Evolutionary conservation across 2,329 filamentous ascomycete genomes (phyloP).

Genomic region (Aspergillus amoenus): DNA sequence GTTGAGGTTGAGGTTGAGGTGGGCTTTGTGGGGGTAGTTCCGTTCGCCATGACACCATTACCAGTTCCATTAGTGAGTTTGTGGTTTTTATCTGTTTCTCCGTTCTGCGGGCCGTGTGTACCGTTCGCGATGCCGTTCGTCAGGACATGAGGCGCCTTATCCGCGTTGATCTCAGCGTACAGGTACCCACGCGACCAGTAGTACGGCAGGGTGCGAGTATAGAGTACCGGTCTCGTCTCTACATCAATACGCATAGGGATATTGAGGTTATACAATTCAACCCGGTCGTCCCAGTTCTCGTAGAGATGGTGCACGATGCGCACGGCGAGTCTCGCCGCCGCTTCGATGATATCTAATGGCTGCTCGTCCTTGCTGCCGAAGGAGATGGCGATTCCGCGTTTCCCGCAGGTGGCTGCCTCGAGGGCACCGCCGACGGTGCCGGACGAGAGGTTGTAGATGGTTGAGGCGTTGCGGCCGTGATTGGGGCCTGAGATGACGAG

Average conservation of each 20-base stretch:
- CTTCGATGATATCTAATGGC: slow-evolving; percentile 70
- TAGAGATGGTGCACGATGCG: slow-evolving; percentile 73
- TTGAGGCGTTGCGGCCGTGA: slow-evolving; percentile 75
- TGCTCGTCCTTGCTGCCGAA: slow-evolving; percentile 83
- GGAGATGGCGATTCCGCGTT: slow-evolving; percentile 71
- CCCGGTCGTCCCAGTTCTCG: slow-evolving; percentile 66
- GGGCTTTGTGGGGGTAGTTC: not conserved
- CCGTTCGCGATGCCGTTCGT: slow-evolving; percentile 37
- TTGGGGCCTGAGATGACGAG: slow-evolving; percentile 75
- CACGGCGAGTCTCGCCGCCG: slow-evolving; percentile 69
- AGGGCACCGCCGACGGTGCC: slow-evolving; percentile 75
- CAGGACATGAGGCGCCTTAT: slow-evolving; percentile 57
- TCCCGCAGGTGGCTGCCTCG: slow-evolving; percentile 69
- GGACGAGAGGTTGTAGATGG: slow-evolving; percentile 71
- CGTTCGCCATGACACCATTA: slow-evolving; percentile 11
- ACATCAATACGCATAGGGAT: slow-evolving; percentile 76
- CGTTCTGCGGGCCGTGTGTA: not conserved
- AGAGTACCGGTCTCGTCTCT: slow-evolving; percentile 66
- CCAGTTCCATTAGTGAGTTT: not conserved
- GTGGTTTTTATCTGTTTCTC: not conserved
- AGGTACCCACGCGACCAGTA: slow-evolving; percentile 76
- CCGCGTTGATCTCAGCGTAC: slow-evolving; percentile 66
- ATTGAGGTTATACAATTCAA: slow-evolving; percentile 83
- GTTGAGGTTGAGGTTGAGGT: slow-evolving; percentile 45
- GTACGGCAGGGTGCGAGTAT: slow-evolving; percentile 80